Base-by-base conservation (phyloP, 2,329 filamentous ascomycete genomes). In the Ceratocystis destructans region DNA sequence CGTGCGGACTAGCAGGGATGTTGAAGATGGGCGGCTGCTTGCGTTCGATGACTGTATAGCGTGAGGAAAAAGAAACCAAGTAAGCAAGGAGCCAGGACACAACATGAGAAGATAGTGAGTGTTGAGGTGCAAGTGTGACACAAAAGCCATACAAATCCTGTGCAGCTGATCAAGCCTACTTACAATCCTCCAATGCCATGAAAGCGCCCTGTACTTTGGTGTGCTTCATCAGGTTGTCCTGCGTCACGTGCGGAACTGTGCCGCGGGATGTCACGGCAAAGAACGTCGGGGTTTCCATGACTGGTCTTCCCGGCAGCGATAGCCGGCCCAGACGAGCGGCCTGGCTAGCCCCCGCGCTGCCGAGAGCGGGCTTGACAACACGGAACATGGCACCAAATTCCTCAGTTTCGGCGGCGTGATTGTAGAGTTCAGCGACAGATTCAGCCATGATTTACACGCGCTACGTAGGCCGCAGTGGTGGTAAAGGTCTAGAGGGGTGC, bases 111-210 rank as follows among this genome's bases (percentile, higher is more conserved):
- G 41, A 8, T n/a, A 7, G 44, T 46, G 45, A 48, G 31, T 53
- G 31, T 45, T 41, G 37, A 10, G 46, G n/a, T n/a, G n/a, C 17
- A 10, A 22, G n/a, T n/a, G n/a, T 20, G 1, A 31, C 2, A 10
- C 25, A 45, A 10, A 33, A 17, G 62, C 15, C 28, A 44, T 10
- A n/a, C 45, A 67, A 22, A n/a, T n/a, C 55, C 15, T n/a, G 33
- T 53, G 17, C 48, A 25, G 22, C 48, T 53, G 20, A 20, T 22
- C 25, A 15, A 75, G 3, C 31, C 15, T 8, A 63, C 88, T 76
- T 80, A 96, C 94, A 97, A 75, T 99, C 94, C 79, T 99, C 94
- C 33, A 97, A 78, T 0, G 88, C 89, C 72, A 94, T 79, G 73
- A 96, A 96, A 2, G 89, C 80, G 31, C 88, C 88, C 33, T 79